Evolutionary conservation across 306 rosid genomes (phyloP).

Genomic region (Casuarina equisetifolia): DNA sequence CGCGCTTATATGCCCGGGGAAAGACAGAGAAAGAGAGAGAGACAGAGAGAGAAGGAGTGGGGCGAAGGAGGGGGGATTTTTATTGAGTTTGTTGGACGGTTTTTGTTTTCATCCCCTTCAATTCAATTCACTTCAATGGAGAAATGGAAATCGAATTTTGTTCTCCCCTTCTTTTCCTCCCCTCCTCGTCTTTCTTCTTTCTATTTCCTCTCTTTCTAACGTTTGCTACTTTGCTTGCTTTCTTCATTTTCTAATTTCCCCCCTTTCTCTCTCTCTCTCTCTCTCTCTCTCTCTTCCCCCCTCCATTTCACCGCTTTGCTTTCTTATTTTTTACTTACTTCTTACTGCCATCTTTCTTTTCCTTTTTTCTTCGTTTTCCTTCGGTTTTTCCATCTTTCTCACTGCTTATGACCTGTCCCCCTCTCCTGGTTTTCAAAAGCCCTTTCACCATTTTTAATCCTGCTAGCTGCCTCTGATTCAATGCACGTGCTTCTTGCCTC

Average conservation of each 20-base stretch:
- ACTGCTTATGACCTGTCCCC: not conserved
- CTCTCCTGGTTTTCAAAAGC: not conserved
- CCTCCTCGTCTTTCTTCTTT: not conserved
- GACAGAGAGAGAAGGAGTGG: not conserved
- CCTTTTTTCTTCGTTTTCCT: not conserved
- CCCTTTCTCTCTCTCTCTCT: not conserved
- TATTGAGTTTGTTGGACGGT: not conserved
- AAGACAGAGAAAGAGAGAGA: too few species aligned
- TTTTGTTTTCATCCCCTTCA: slow-evolving; percentile 13
- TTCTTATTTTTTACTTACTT: slow-evolving; percentile 3
- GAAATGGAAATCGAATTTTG: not conserved
- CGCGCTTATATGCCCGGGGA: not conserved
- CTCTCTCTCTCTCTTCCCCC: not conserved
- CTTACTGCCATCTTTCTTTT: not conserved
- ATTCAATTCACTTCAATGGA: not conserved
- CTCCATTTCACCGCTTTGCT: slow-evolving; percentile 3
- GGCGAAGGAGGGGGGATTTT: not conserved
- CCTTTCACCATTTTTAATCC: not conserved
- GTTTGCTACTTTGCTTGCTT: slow-evolving; percentile 1
- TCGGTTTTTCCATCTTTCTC: not conserved
- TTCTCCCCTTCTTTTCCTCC: not conserved
- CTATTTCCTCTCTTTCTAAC: slow-evolving; percentile 1
- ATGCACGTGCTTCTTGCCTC: too few species aligned
- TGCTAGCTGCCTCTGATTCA: too few species aligned
- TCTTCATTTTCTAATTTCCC: not conserved